Conservation (phyloP, 2,329 filamentous ascomycete genomes). For the Aspergillus sergii region DNA sequence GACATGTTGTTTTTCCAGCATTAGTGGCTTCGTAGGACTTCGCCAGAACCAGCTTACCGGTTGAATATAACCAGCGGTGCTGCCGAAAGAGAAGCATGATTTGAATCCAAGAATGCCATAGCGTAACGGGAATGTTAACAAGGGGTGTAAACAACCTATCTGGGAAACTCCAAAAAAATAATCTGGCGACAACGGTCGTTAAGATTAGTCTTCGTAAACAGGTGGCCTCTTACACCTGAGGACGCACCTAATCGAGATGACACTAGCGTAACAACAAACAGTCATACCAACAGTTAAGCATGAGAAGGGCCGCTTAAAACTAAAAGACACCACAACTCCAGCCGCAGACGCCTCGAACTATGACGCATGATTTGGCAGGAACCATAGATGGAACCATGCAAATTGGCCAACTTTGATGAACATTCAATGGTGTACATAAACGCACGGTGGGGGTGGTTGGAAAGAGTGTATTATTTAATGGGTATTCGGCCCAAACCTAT, state of each 20-base stretch:
- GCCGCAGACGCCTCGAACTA: slow-evolving; percentile 15
- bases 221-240: not conserved
- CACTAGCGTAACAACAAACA: not conserved
- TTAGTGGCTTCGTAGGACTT: not conserved
- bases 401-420: not conserved
- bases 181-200: not conserved
- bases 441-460: not conserved
- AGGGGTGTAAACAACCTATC: slow-evolving; percentile 15
- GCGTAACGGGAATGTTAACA: slow-evolving; percentile 9
- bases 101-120: slow-evolving; percentile 13
- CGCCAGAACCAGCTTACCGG: not conserved
- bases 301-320: not conserved
- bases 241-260: not conserved
- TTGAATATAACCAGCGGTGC: not conserved
- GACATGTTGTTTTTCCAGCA: slow-evolving; percentile 25
- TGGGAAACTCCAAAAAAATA: not conserved
- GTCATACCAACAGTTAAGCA: not conserved
- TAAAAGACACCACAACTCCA: slow-evolving; percentile 9
- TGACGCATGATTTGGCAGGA: slow-evolving; percentile 10
- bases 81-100: not conserved
- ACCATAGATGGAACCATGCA: not conserved
- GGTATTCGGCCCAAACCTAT: slow-evolving; percentile 40
- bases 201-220: not conserved
- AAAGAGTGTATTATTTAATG: slow-evolving; percentile 15
- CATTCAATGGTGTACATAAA: slow-evolving; percentile 15